These are phyloP conservation scores for Mucor indicus DNA, from an alignment of 371 early-diverging fungal genomes.

Conservation along the genomic window DNA sequence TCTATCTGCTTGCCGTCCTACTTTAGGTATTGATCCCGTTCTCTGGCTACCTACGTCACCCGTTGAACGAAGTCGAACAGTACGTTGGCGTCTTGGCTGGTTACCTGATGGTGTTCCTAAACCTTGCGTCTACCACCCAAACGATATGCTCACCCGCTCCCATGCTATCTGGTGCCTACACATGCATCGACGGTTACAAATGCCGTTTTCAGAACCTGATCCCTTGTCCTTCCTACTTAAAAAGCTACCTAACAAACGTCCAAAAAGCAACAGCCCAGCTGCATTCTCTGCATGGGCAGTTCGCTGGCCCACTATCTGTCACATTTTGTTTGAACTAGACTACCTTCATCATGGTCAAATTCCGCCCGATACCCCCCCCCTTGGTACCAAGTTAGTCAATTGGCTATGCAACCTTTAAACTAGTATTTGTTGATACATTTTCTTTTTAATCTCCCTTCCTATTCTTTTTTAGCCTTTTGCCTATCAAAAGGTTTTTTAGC, in stretches of 20 bases:
- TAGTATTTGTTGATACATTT: not conserved
- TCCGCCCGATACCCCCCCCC: not conserved
- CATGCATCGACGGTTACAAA: not conserved
- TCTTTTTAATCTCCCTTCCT: not conserved
- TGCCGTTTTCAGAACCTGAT: not conserved
- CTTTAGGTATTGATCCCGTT: no score
- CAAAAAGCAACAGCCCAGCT: not conserved
- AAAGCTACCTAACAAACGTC: not conserved
- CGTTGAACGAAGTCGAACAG: no score
- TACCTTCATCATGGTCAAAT: not conserved
- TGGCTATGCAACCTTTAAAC: not conserved
- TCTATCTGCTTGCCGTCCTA: no score
- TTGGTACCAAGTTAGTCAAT: conserved; percentile 3
- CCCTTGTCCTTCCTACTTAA: not conserved
- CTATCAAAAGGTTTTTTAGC: no score
- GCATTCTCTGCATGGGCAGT: not conserved
- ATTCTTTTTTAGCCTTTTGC: not conserved
- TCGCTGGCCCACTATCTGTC: not conserved
- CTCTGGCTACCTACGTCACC: no score
- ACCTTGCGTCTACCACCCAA: not conserved
- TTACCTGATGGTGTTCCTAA: not conserved
- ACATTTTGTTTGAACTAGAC: not conserved
- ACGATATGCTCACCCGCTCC: not conserved
- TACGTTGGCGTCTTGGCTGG: conserved; percentile 1
- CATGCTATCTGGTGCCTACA: not conserved